Conservation (phyloP, 768 basidiomycete species). For the Lactarius sp. region DNA sequence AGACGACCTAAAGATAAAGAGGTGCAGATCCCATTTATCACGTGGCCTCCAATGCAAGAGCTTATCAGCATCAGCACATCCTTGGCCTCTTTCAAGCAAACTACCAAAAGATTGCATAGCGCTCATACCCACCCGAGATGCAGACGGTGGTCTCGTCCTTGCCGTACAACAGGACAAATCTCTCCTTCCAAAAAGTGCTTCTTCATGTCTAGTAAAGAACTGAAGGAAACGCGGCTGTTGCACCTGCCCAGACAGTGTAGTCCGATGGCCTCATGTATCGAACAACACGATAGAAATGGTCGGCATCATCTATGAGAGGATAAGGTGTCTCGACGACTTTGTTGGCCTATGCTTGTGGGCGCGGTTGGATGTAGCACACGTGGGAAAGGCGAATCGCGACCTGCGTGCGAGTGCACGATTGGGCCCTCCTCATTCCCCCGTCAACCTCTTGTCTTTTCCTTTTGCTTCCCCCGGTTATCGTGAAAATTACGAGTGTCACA, state of each 20-base stretch:
- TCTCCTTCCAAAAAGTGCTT: slow-evolving; percentile 82
- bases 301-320: slow-evolving; percentile 82
- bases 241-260: slow-evolving; percentile 80
- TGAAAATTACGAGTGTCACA: slow-evolving; percentile 49
- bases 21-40: background rate
- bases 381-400: slow-evolving; percentile 17
- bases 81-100: slow-evolving; percentile 87
- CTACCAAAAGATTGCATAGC: slow-evolving; percentile 62
- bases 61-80: slow-evolving; percentile 56
- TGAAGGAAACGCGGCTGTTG: slow-evolving; percentile 75
- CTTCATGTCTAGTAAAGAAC: slow-evolving; percentile 45
- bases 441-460: background rate
- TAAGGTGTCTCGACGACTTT: slow-evolving; percentile 60
- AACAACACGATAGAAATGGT: slow-evolving; percentile 83
- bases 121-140: slow-evolving; percentile 58
- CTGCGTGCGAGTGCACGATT: background rate
- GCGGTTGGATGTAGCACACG: slow-evolving; percentile 4
- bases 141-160: slow-evolving; percentile 78
- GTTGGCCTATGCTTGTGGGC: slow-evolving; percentile 40
- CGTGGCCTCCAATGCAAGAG: slow-evolving; percentile 48
- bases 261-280: slow-evolving; percentile 86
- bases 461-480: background rate
- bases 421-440: background rate
- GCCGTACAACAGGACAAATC: slow-evolving; percentile 87
- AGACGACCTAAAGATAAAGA: no score